phyloP scores from a whole-genome alignment of 331 rosid species.

The Spiraea crenata region DNA sequence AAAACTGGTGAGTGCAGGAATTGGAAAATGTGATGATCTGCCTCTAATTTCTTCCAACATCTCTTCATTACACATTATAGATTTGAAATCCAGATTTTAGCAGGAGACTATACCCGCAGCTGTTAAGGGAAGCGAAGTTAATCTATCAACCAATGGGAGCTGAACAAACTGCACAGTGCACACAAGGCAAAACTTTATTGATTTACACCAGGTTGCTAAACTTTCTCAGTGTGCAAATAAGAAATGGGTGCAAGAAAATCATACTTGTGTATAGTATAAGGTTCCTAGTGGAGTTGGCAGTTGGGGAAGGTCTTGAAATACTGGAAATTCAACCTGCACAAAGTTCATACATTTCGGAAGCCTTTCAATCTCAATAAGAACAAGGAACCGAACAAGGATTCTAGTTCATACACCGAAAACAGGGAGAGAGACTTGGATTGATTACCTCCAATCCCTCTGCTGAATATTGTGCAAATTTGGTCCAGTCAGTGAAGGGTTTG shows the following conservation, averaged over 20 bases:
- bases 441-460: slow-evolving; percentile 56
- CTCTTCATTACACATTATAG: background rate
- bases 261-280: slow-evolving; percentile 44
- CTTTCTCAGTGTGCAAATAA: background rate
- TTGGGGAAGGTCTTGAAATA: slow-evolving; percentile 57
- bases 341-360: slow-evolving; percentile 13
- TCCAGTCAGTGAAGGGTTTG: slow-evolving; percentile 56
- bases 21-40: background rate
- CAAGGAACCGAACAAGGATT: background rate
- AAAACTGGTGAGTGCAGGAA: background rate
- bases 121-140: slow-evolving; percentile 48
- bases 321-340: slow-evolving; percentile 56
- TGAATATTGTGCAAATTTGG: slow-evolving; percentile 56
- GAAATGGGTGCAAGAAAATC: slow-evolving; percentile 14
- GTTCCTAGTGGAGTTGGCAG: slow-evolving; percentile 62
- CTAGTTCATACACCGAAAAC: background rate
- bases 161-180: slow-evolving; percentile 38
- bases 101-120: slow-evolving; percentile 44
- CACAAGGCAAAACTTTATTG: background rate
- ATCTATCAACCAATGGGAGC: slow-evolving; percentile 53
- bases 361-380: background rate
- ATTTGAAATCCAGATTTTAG: background rate
- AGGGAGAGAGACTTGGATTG: background rate
- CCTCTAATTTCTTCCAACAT: background rate
- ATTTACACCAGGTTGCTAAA: slow-evolving; percentile 6